These are phyloP conservation scores for Emergomyces africanus DNA, from an alignment of 2,329 filamentous ascomycete genomes.

Conservation along the genomic window DNA sequence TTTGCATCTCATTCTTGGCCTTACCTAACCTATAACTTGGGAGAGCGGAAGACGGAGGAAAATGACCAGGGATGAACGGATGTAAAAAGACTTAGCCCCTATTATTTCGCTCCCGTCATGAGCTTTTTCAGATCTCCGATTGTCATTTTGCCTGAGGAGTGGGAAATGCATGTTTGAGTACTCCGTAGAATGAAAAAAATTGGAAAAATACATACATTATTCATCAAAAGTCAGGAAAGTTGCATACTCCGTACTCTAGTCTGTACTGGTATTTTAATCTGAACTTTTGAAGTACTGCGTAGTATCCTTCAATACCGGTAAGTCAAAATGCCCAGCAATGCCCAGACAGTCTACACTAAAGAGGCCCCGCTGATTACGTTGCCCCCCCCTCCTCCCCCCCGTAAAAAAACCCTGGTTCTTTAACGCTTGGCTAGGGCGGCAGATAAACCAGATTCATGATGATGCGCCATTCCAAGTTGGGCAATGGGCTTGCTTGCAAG, in stretches of 20 bases:
- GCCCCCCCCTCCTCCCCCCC: not conserved
- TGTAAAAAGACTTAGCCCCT: no score
- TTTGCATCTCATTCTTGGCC: no score
- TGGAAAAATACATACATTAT: not conserved
- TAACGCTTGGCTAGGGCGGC: not conserved
- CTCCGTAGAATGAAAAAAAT: no score
- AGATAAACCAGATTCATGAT: not conserved
- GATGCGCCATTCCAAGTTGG: not conserved
- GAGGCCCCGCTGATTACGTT: constrained; percentile 1
- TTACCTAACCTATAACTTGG: no score
- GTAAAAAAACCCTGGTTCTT: not conserved
- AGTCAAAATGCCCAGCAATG: not conserved
- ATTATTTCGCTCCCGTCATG: no score
- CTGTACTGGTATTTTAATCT: not conserved
- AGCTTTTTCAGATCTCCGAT: no score
- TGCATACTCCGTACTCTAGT: no score
- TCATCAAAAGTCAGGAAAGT: not conserved
- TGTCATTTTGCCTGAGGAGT: no score
- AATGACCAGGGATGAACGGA: no score
- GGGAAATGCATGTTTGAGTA: no score
- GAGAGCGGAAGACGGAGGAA: no score
- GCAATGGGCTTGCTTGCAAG: not conserved
- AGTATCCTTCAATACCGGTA: not conserved
- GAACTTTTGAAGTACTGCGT: not conserved
- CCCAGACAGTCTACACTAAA: not conserved